phyloP scores from a whole-genome alignment of 2,329 filamentous ascomycete species.

The Pseudogymnoascus sp. region DNA sequence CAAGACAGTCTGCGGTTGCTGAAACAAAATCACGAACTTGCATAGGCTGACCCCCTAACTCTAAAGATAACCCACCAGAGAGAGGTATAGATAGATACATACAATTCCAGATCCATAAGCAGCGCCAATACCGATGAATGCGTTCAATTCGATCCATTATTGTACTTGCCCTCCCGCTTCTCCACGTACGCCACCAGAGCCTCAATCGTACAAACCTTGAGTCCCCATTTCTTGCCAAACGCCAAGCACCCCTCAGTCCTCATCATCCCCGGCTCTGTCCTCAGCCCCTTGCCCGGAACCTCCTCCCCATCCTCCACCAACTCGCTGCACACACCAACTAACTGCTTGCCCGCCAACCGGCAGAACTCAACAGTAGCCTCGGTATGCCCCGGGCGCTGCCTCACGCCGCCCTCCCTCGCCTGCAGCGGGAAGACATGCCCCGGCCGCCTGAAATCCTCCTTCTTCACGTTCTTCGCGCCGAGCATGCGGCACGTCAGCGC shows the following conservation, averaged over 20 bases:
- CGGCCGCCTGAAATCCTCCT: conserved; percentile 64
- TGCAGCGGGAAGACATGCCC: conserved; percentile 86
- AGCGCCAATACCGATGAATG: not conserved
- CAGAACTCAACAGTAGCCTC: conserved; percentile 92
- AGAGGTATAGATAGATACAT: conserved; percentile 3
- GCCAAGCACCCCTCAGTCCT: conserved; percentile 76
- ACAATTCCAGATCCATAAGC: conserved; percentile 1
- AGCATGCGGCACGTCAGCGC: conserved; percentile 73
- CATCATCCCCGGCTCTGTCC: conserved; percentile 77
- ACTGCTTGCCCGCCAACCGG: conserved; percentile 67
- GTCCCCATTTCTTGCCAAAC: conserved; percentile 81
- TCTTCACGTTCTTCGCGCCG: conserved; percentile 51
- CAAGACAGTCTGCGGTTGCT: not conserved
- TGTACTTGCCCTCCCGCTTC: conserved; percentile 57
- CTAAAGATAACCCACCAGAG: conserved; percentile 3
- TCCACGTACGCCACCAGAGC: conserved; percentile 76
- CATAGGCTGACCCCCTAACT: not conserved
- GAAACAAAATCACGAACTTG: not conserved
- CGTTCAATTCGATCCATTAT: conserved; percentile 4
- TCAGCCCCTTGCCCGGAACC: conserved; percentile 59
- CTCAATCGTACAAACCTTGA: conserved; percentile 93
- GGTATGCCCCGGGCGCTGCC: conserved; percentile 76
- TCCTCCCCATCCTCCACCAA: conserved; percentile 78
- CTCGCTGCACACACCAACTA: conserved; percentile 81
- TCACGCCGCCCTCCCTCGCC: conserved; percentile 71